Evolutionary conservation across 768 basidiomycete genomes (phyloP), one percentile per base, ranked within the genome.

Genomic region (Russula ochroleuca): DNA sequence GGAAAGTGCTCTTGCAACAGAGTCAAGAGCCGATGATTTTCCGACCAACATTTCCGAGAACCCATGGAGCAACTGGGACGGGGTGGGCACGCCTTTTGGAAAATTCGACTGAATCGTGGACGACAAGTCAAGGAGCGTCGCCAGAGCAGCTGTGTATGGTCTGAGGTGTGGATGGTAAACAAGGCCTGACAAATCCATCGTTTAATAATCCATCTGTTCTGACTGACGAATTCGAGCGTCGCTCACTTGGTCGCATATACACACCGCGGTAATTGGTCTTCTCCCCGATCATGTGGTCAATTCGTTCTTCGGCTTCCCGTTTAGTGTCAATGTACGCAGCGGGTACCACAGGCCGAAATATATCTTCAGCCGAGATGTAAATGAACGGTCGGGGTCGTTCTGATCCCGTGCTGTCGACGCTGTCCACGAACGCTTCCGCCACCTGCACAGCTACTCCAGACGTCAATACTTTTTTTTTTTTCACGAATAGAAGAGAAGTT

Each of bases 131-230:
- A 97, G 80, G 60, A 94, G 72, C 8, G 88, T 87, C 1, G 96
- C 94, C 57, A 90, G 80, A 56, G 92, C 88, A 47, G 92, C 88
- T 11, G 89, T 88, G 53, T 95, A 71, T n/a, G 97, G 97, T 48
- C 94, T 86, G 68, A 87, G 79, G 74, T 97, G 94, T 10, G 96
- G 90, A 72, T 98, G 96, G 76, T 98, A 98, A 69, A 99, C 93
- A 58, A 99, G 79, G 67, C 95, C 97, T 94, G 73, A 45, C 3
- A 14, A 13, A 38, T 38, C 10, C 35, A 60, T 10, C 14, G 14
- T 52, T 4, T 19, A 45, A 38, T 43, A 58, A 48, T 17, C 23
- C 11, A 35, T 49, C 35, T 11, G 14, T n/a, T 59, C 37, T 50
- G 47, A 59, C 37, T 50, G 47, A 59, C 28, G 40, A 50, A 61